These are phyloP conservation scores for Bondarzewia mesenterica DNA, from an alignment of 1,284 basidiomycete species.

Conservation along the genomic window DNA sequence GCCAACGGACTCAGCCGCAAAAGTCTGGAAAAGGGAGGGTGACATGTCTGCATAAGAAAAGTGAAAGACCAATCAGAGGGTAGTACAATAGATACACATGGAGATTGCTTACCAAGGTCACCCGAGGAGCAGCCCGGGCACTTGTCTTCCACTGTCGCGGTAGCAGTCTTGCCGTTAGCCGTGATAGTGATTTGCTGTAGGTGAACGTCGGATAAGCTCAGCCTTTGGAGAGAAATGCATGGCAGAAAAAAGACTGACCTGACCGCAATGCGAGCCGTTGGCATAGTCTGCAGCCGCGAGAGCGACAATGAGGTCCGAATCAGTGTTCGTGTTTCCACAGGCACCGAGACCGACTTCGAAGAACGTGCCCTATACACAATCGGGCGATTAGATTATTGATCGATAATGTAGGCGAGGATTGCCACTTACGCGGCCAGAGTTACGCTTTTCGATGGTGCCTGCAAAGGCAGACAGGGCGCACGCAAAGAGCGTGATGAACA, in stretches of 20 bases:
- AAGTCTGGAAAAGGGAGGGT: constrained; percentile 34
- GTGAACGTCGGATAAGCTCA: neutral
- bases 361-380: constrained; percentile 24
- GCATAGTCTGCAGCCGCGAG: constrained; percentile 17
- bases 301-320: constrained; percentile 28
- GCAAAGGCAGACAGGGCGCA: neutral
- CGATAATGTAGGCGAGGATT: neutral
- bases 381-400: neutral
- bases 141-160: constrained; percentile 14
- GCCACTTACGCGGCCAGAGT: constrained; percentile 1
- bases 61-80: neutral
- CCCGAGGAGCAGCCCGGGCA: constrained; percentile 16
- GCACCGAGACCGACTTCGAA: constrained; percentile 25
- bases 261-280: constrained; percentile 17
- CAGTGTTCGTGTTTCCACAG: constrained; percentile 24
- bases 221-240: neutral
- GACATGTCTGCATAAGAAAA: constrained; percentile 39
- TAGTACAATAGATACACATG: neutral
- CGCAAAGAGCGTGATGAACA: constrained; percentile 1
- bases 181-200: constrained; percentile 11
- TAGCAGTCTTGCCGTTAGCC: constrained; percentile 15
- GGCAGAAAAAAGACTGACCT: constrained; percentile 10
- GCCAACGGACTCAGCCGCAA: constrained; percentile 27
- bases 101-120: constrained; percentile 14
- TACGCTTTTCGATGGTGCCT: neutral